Evolutionary conservation across 2,329 filamentous ascomycete genomes (phyloP), one percentile per base, ranked within the genome.

Genomic region (Cyanodermella asteris): DNA sequence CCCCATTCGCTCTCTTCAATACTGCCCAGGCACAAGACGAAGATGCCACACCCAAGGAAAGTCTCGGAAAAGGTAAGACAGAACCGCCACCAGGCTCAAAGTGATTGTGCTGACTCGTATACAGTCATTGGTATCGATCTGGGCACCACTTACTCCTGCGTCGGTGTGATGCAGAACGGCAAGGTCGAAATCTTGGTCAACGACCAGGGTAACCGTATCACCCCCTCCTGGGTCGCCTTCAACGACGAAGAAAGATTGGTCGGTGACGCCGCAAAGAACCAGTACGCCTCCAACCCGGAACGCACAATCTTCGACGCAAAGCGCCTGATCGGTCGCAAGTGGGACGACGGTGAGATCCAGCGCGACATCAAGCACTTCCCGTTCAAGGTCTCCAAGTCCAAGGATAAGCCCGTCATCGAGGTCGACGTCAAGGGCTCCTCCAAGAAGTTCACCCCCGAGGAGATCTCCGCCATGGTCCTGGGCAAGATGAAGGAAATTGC

Each of bases 311-410:
- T 61, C 45, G 76, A 84, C 45, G 60, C 81, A 56, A 87, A 84
- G 60, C 77, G 77, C 48, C 54, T 87, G 43, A 82, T 87, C 46
- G 77, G 77, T 44, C 75, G 75, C 51, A 87, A 82, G 56, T 82
- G 62, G 51, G 55, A 57, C 25, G 77, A 87, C 50, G 76, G 73
- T 59, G 77, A 90, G 36, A 72, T 93, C 38, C 82, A 93, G 60
- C 64, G 61, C 47, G 87, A 97, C 48, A 66, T 87, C 48, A 94
- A 97, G 76, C 77, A 93, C 64, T 93, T 91, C 67, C 84, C 87
- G 45, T 97, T 84, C 74, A 80, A 78, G 59, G 76, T 97, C 33
- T 48, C 80, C 45, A 65, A 75, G 63, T 82, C 87, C 63, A 69
- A 75, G 53, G 81, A 72, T 49, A 91, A 93, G 62, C 87, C 87